Evolutionary conservation across 176 grass and related monocot species (phyloP), one percentile per base, ranked within the genome.

Genomic region (Oryza rufipogon): DNA sequence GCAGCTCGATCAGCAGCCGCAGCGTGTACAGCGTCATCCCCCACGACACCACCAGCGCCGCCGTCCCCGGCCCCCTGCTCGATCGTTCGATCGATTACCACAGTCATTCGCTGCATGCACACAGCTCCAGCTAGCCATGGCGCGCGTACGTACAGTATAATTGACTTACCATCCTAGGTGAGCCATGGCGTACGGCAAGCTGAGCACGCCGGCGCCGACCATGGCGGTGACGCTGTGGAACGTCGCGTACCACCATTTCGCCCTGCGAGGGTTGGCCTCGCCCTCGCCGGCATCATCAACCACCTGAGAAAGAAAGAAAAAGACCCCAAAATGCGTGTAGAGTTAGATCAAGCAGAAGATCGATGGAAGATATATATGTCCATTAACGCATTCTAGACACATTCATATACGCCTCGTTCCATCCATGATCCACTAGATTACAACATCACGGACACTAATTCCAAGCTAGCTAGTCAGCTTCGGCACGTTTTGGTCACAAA

Each of bases 11-110:
- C 83, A 97, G 92, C 16, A 94, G 94, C 11, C 92, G 85, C 14
- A 97, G 90, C 56, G 94, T 97, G 90, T 97, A 97, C 67, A 97
- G 82, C 75, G 94, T 97, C 44, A 97, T 86, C 74, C 74, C 39
- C 94, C 94, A 97, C 66, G 94, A 94, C 56, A 49, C 44, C 34
- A 90, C n/a, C 48, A 97, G 76, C 70, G 89, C 79, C 26, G 71
- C 87, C 26, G 84, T 15, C 73, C 94, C 94, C 0, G 94, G 90
- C 0, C 92, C 89, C 94, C 87, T 89, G 76, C 11, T 44, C 42
- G 42, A 63, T 11, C 19, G 19, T 9, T 9, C 34, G 34, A 36
- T 36, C 34, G 34, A 38, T 38, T 38, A 6, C 26, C 26, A 26
- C 36, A 38, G 5, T 38, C 36, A 1, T 6, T 38, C 36, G 36